Evolutionary conservation across 805 yeast species (phyloP).

Genomic region (Metschnikowia bowlesiae): DNA sequence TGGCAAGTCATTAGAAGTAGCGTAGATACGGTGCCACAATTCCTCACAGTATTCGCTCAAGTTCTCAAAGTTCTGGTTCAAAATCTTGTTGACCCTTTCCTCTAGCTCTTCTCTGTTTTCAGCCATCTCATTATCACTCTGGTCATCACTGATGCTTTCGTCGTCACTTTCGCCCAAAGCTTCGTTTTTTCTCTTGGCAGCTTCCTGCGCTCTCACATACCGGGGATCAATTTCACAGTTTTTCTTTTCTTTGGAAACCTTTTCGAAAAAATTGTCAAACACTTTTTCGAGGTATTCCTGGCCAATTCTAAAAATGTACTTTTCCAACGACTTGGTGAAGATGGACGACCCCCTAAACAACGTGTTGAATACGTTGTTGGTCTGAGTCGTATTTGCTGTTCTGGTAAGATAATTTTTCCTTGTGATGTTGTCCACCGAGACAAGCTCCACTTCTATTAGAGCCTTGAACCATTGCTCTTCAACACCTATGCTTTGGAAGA

Average conservation of each 20-base stretch:
- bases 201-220: slow-evolving; percentile 39
- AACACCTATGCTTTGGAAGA: slow-evolving; percentile 64
- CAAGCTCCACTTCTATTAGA: slow-evolving; percentile 63
- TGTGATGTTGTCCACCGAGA: slow-evolving; percentile 42
- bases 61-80: slow-evolving; percentile 46
- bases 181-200: slow-evolving; percentile 23
- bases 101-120: slow-evolving; percentile 32
- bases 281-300: slow-evolving; percentile 70
- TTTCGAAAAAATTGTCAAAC: slow-evolving; percentile 63
- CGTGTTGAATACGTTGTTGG: slow-evolving; percentile 50
- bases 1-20: slow-evolving; percentile 74
- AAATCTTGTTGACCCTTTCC: slow-evolving; percentile 24
- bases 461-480: slow-evolving; percentile 73
- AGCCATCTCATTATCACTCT: slow-evolving; percentile 23
- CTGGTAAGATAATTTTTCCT: slow-evolving; percentile 39
- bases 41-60: slow-evolving; percentile 49
- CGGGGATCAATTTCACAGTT: slow-evolving; percentile 80
- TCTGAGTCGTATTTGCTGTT: slow-evolving; percentile 22
- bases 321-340: slow-evolving; percentile 76
- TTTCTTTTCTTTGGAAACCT: slow-evolving; percentile 46
- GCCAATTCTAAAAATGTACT: slow-evolving; percentile 71
- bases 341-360: slow-evolving; percentile 83
- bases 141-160: slow-evolving; percentile 16
- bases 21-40: slow-evolving; percentile 63
- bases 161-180: slow-evolving; percentile 8